Conservation (phyloP, 768 basidiomycete genomes). For the Leccinum obscurum region DNA sequence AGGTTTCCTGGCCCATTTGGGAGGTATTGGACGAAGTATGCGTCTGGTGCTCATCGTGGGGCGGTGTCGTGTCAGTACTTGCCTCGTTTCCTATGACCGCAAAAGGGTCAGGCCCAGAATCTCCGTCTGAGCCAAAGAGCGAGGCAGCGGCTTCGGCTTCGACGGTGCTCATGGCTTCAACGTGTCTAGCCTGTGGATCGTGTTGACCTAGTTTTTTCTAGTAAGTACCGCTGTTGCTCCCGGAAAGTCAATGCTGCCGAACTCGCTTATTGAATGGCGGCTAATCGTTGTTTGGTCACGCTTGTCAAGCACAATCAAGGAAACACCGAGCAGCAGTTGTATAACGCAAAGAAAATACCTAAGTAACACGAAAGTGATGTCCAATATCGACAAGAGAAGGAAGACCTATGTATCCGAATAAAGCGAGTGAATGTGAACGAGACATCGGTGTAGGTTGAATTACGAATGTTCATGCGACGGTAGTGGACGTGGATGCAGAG, state of each 20-base stretch:
- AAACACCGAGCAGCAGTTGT: background rate
- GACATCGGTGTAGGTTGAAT: slow-evolving; percentile 32
- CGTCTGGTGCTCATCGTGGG: slow-evolving; percentile 24
- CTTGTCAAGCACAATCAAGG: slow-evolving; percentile 15
- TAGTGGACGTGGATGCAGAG: slow-evolving; percentile 35
- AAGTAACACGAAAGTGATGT: slow-evolving; percentile 11
- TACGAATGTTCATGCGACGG: slow-evolving; percentile 38
- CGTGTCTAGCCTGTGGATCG: slow-evolving; percentile 26
- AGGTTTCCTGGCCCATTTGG: slow-evolving; percentile 37
- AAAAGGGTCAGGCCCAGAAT: slow-evolving; percentile 63
- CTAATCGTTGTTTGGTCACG: slow-evolving; percentile 28
- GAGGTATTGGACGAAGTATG: slow-evolving; percentile 25
- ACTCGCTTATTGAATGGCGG: slow-evolving; percentile 5
- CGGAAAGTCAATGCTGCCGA: slow-evolving; percentile 2
- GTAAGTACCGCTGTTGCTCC: background rate
- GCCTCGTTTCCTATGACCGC: slow-evolving; percentile 51
- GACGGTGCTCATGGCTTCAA: slow-evolving; percentile 56
- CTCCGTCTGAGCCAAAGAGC: slow-evolving; percentile 67
- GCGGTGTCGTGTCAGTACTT: slow-evolving; percentile 30
- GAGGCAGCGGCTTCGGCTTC: slow-evolving; percentile 84
- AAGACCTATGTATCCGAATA: slow-evolving; percentile 28
- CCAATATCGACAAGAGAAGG: slow-evolving; percentile 37
- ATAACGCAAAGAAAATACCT: slow-evolving; percentile 18
- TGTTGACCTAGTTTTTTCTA: slow-evolving; percentile 16
- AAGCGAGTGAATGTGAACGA: slow-evolving; percentile 20